Evolutionary conservation across 129 eudicot genomes (phyloP).

Genomic region (Apium graveolens): DNA sequence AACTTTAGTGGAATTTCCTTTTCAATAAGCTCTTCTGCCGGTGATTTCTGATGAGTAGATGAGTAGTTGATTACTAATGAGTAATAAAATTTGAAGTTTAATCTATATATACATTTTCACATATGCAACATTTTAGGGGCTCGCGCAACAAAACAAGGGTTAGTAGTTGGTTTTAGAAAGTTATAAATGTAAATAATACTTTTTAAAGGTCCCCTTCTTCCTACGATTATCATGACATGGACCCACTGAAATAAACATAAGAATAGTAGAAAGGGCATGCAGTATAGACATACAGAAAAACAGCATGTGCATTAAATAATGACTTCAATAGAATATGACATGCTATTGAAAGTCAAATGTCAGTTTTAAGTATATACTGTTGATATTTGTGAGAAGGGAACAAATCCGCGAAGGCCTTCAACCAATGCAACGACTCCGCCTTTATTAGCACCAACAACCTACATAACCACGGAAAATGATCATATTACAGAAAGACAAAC

Average conservation of each 20-base stretch:
- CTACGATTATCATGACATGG: not conserved
- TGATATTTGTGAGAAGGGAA: conserved; percentile 88
- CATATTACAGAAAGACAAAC: not conserved
- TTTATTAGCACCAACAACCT: conserved; percentile 95
- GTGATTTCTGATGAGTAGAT: conserved; percentile 39
- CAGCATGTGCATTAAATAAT: not conserved
- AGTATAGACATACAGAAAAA: not conserved
- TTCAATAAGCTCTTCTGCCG: conserved; percentile 76
- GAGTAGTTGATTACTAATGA: not conserved
- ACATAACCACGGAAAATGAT: not conserved
- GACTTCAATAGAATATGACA: not conserved
- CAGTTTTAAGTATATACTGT: conserved; percentile 32
- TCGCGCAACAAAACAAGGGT: not conserved
- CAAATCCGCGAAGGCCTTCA: conserved; percentile 90
- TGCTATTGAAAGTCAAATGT: not conserved
- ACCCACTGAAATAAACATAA: not conserved
- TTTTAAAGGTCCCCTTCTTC: not conserved
- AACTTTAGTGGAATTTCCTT: conserved; percentile 76
- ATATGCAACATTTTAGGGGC: not conserved
- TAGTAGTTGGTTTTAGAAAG: not conserved
- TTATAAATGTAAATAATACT: not conserved
- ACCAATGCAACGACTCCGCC: conserved; percentile 90
- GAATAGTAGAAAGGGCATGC: not conserved
- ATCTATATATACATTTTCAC: not conserved
- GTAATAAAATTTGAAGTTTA: not conserved